These are phyloP conservation scores for Linnemannia zychae DNA, from an alignment of 192 early-diverging fungal species.

Conservation along the genomic window DNA sequence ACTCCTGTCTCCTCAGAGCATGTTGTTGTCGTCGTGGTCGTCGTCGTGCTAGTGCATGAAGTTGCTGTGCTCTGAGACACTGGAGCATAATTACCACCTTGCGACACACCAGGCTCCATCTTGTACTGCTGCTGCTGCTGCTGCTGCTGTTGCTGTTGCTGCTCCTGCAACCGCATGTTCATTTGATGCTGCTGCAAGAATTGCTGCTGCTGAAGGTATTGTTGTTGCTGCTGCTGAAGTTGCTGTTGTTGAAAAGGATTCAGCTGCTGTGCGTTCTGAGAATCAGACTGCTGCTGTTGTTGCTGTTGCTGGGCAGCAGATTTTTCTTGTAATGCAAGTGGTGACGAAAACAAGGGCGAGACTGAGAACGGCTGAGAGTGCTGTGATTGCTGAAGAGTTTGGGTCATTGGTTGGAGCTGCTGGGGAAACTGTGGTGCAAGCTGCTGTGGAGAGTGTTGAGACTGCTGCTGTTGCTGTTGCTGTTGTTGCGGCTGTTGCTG, in stretches of 20 bases:
- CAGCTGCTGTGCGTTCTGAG: not conserved
- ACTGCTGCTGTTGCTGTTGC: conserved; percentile 19
- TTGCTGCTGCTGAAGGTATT: conserved; percentile 46
- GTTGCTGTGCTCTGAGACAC: not conserved
- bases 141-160: conserved; percentile 39
- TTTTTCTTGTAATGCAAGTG: conserved; percentile 31
- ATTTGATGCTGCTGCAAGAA: conserved; percentile 44
- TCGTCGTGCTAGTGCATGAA: not conserved
- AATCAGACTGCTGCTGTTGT: conserved; percentile 24
- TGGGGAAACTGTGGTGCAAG: conserved; percentile 13
- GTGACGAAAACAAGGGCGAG: conserved; percentile 45
- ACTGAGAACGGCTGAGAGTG: conserved; percentile 39
- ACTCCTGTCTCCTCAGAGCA: not conserved
- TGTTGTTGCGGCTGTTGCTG: conserved; percentile 23
- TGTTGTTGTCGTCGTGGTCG: not conserved
- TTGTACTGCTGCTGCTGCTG: conserved; percentile 31
- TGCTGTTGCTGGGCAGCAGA: conserved; percentile 17
- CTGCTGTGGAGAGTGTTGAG: conserved; percentile 16
- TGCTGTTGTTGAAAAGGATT: conserved; percentile 17
- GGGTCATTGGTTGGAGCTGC: conserved; percentile 1
- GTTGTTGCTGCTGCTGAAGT: conserved; percentile 24
- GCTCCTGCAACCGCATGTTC: conserved; percentile 39
- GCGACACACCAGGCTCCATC: not conserved
- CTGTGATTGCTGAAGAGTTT: not conserved
- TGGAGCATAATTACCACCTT: conserved; percentile 3